Base-by-base conservation (phyloP, 768 basidiomycete genomes). In the Suillus cothurnatus region DNA sequence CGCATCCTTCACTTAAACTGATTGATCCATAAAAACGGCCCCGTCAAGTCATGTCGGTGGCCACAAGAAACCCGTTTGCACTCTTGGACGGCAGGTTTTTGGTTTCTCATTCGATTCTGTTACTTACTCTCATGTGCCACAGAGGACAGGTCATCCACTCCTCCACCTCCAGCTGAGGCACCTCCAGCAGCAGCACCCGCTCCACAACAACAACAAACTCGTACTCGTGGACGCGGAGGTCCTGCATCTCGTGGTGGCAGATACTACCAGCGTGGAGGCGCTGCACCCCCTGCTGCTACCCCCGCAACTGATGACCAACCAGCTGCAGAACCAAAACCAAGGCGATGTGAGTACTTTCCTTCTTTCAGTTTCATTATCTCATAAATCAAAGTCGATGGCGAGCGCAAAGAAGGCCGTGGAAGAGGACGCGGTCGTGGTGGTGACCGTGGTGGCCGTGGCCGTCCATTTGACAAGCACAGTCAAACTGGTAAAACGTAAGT, bases 381-480 rank as follows among this genome's bases (percentile, higher is more conserved):
- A 28, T 63, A 11, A 55, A n/a, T 36, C 32, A n/a, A 64, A 78
- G 78, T 67, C 70, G 82, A 83, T 39, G 81, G 81, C 43, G 81
- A 82, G 64, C 81, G 79, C 67, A 80, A 43, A 64, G 85, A 86
- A 32, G 74, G 77, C 62, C 79, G 81, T 65, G 79, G 77, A 64
- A 82, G 84, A 72, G 83, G 80, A 63, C 80, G 80, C 41, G 75
- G 77, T 34, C 26, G 75, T 61, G 82, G 86, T 61, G 80, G 83
- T 67, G 83, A 78, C 68, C 77, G 76, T 70, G 82, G 87, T 47
- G 82, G 87, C 45, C 86, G 88, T 69, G 87, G 91, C 66, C 89
- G 93, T 76, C 81, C 86, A 67, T 93, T 87, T 75, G 95, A 97
- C 82, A 92, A 84, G 79, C 94, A 95, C 79, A 92, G 90, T 71